A percentile compares a stretch with the other conserved stretches of the same genome.
phyloP scores from a whole-genome alignment of 768 basidiomycete genomes.

The Mycena latifolia region DNA sequence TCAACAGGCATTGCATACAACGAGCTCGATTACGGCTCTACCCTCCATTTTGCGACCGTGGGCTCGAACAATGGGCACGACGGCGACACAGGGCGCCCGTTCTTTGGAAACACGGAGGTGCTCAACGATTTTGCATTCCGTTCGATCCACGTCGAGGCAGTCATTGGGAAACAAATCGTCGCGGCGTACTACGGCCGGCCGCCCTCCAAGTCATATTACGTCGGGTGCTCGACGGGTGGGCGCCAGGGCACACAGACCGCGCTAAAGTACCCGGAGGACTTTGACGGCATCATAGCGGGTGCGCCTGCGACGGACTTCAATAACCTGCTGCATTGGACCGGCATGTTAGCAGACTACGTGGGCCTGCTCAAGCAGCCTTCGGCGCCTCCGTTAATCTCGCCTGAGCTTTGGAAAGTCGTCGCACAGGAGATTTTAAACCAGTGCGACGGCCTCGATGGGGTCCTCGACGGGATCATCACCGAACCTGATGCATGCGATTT shows the following conservation, averaged over 20 bases:
- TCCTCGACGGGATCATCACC: conserved; percentile 32
- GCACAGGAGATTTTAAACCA: conserved; percentile 24
- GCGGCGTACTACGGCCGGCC: conserved; percentile 38
- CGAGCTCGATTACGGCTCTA: conserved; percentile 35
- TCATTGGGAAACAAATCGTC: conserved; percentile 41
- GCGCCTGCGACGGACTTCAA: conserved; percentile 38
- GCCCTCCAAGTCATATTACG: conserved; percentile 39
- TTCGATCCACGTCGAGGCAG: conserved; percentile 38
- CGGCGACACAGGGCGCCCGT: conserved; percentile 32
- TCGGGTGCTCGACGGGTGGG: conserved; percentile 44
- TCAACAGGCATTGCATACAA: conserved; percentile 14
- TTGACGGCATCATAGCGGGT: conserved; percentile 43
- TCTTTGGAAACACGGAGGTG: conserved; percentile 39
- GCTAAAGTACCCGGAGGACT: conserved; percentile 41
- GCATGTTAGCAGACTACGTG: conserved; percentile 1
- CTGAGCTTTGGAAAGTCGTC: conserved; percentile 33
- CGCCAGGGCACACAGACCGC: conserved; percentile 41
- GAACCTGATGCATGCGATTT: conserved; percentile 32
- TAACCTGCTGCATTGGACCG: conserved; percentile 25
- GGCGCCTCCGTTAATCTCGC: conserved; percentile 30
- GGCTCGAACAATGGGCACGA: conserved; percentile 42
- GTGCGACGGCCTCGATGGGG: conserved; percentile 33
- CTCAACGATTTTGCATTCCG: conserved; percentile 42
- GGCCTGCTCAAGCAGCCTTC: conserved; percentile 13
- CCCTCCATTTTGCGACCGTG: conserved; percentile 39